Base-by-base conservation (phyloP, 148 eudicot species). In the Spergularia bocconei region DNA sequence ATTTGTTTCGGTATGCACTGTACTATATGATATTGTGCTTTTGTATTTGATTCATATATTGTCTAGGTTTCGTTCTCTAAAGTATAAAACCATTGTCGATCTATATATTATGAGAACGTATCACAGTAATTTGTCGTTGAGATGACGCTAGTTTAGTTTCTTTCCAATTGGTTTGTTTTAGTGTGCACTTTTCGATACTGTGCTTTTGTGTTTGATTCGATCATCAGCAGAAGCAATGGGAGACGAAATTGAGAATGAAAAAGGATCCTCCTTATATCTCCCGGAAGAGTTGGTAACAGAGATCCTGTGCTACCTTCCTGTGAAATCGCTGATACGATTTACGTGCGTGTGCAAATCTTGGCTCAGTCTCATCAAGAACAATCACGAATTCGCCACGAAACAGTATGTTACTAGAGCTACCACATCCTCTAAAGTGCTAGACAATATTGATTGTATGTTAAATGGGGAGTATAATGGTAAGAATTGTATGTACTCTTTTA, bases 291-390 rank as follows among this genome's bases (percentile, higher is more conserved):
- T 68, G 71, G 38, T 68, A 17, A 11, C 51, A 16, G 6, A 57
- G n/a, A 44, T 59, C 44, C 21, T 39, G 11, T 17, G 9, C 11
- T 57, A 71, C 54, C 70, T 66, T 20, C 53, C 70, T 19, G 53
- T 44, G 16, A 66, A 66, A 44, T 41, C 70, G 12, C 51, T 66
- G 11, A 66, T 66, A 44, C 53, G 54, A 10, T 47, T 66, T 52
- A 41, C 53, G 0, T 17, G 51, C 19, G 70, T 66, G 70, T 66
- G 70, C 70, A 66, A 66, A 66, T n/a, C 25, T 41, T 66, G 70
- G 70, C 13, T 66, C 1, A 2, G 0, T 47, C 25, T 66, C 9
- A 44, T 66, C 21, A n/a, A 6, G 70, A 66, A 11, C 3, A 52
- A 66, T 13, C 29, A 41, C 11, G 29, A 16, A 4, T 66, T 66